phyloP scores from a whole-genome alignment of 768 basidiomycete genomes.

The Gloeostereum incarnatum region DNA sequence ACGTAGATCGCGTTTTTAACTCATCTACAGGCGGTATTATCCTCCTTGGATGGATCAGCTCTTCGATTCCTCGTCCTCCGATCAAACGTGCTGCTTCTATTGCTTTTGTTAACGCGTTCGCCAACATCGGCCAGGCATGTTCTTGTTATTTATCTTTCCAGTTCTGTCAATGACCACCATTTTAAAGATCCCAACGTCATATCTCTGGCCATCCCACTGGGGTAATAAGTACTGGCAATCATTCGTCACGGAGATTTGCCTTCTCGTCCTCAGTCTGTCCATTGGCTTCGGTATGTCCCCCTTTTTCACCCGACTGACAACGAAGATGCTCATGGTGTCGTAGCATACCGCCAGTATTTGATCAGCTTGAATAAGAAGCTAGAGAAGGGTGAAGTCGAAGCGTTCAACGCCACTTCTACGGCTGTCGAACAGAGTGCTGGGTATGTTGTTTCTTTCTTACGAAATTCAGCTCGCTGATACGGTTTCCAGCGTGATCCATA shows the following conservation, averaged over 20 bases:
- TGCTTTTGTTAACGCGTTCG: slow-evolving; percentile 56
- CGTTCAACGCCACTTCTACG: slow-evolving; percentile 4
- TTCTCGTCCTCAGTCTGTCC: slow-evolving; percentile 8
- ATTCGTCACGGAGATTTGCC: slow-evolving; percentile 10
- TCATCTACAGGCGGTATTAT: slow-evolving; percentile 40
- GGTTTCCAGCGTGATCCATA: slow-evolving; percentile 5
- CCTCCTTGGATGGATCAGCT: slow-evolving; percentile 22
- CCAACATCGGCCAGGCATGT: slow-evolving; percentile 13
- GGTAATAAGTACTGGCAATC: slow-evolving; percentile 13
- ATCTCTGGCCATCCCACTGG: slow-evolving; percentile 13
- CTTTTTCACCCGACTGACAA: not conserved
- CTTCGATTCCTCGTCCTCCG: slow-evolving; percentile 44
- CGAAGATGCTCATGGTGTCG: not conserved
- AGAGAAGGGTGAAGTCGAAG: slow-evolving; percentile 7
- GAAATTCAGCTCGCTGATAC: not conserved
- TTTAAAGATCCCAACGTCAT: slow-evolving; percentile 10
- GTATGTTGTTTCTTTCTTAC: slow-evolving; percentile 2
- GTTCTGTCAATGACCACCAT: not conserved
- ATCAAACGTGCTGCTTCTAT: slow-evolving; percentile 62
- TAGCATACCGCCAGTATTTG: slow-evolving; percentile 9
- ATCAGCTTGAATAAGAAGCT: slow-evolving; percentile 9
- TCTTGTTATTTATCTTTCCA: not conserved
- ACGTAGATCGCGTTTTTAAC: slow-evolving; percentile 9
- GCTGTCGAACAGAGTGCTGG: slow-evolving; percentile 8
- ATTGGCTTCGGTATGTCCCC: slow-evolving; percentile 10